phyloP scores from a whole-genome alignment of 352 stramenopile species.

The Globisporangium cederbergense region DNA sequence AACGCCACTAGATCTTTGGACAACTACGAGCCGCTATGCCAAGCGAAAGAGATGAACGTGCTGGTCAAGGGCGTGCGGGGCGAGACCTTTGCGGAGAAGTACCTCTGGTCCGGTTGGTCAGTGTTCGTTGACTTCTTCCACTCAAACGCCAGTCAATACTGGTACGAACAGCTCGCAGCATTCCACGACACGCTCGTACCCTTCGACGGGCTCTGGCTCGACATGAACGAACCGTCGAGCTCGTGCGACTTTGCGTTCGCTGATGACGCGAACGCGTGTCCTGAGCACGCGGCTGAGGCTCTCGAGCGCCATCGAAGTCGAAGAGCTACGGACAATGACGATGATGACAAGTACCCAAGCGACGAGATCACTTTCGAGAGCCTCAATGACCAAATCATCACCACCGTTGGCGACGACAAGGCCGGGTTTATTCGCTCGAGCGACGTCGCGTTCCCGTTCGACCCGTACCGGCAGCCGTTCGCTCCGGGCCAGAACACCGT shows the following conservation, averaged over 20 bases:
- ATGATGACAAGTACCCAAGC: not conserved
- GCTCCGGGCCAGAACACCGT: conserved; percentile 49
- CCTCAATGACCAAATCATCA: not conserved
- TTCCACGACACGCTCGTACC: conserved; percentile 60
- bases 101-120: conserved; percentile 58
- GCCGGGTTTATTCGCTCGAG: conserved; percentile 57
- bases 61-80: conserved; percentile 77
- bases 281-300: not conserved
- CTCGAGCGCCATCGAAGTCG: not conserved
- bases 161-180: conserved; percentile 51
- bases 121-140: conserved; percentile 87
- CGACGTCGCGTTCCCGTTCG: conserved; percentile 75
- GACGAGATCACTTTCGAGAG: conserved; percentile 7
- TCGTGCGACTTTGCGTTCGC: conserved; percentile 53
- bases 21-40: conserved; percentile 23
- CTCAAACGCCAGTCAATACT: conserved; percentile 63
- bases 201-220: conserved; percentile 84
- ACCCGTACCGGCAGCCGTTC: conserved; percentile 79
- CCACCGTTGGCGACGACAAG: not conserved
- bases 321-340: not conserved
- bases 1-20: not conserved
- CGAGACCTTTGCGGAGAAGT: conserved; percentile 62
- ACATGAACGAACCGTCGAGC: conserved; percentile 79
- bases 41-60: conserved; percentile 50
- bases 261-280: conserved; percentile 34